Percentiles rank a stretch among this genome's conserved stretches.
phyloP scores from a whole-genome alignment of 305 asterid species.

The Salvia sclarea region DNA sequence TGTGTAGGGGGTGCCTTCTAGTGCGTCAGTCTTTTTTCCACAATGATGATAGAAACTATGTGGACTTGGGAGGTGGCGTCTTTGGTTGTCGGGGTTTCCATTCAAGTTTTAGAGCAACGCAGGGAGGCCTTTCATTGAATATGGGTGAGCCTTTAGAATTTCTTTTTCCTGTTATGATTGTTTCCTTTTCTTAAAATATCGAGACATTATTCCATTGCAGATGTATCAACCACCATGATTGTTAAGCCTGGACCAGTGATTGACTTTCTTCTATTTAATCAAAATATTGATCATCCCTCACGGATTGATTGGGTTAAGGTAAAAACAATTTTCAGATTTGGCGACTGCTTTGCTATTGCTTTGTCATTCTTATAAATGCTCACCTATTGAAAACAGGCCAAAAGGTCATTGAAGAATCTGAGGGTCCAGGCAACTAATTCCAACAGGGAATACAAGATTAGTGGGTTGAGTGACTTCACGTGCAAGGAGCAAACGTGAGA shows the following conservation, averaged over 20 bases:
- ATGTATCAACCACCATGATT: slow-evolving; percentile 79
- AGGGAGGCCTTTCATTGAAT: slow-evolving; percentile 64
- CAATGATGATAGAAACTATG: slow-evolving; percentile 50
- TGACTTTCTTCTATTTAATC: slow-evolving; percentile 54
- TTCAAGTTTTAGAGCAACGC: slow-evolving; percentile 72
- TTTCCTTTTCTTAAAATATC: not conserved
- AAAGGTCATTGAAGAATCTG: slow-evolving; percentile 56
- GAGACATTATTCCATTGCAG: slow-evolving; percentile 33
- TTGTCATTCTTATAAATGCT: slow-evolving; percentile 2
- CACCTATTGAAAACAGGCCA: slow-evolving; percentile 48
- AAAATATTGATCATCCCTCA: slow-evolving; percentile 46
- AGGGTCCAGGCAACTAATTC: slow-evolving; percentile 46
- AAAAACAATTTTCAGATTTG: not conserved
- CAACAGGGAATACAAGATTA: slow-evolving; percentile 54
- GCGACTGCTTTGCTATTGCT: not conserved
- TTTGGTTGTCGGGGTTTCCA: slow-evolving; percentile 70
- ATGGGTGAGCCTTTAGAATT: slow-evolving; percentile 46
- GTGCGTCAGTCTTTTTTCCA: slow-evolving; percentile 74
- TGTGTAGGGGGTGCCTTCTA: slow-evolving; percentile 71
- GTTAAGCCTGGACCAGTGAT: slow-evolving; percentile 66
- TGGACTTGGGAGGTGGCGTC: slow-evolving; percentile 65
- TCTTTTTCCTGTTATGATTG: not conserved
- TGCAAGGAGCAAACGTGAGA: slow-evolving; percentile 63
- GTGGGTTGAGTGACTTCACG: slow-evolving; percentile 51
- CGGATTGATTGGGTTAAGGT: slow-evolving; percentile 66